Conservation (phyloP, 345 rosid genomes). For the Aquilaria malaccensis region DNA sequence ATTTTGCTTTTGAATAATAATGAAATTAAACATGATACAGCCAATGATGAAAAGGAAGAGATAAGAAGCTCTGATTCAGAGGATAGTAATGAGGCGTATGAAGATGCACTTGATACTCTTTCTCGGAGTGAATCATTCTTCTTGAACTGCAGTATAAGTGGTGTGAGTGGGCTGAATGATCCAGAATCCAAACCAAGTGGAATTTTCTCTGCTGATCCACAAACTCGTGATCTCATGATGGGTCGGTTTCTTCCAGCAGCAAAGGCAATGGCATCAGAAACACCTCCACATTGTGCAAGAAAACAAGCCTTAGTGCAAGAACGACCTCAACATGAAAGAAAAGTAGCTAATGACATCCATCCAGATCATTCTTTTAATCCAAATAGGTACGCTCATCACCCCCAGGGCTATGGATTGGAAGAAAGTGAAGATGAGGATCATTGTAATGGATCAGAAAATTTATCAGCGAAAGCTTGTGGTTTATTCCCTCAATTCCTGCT, state of each 20-base stretch:
- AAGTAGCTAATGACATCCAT: conserved; percentile 15
- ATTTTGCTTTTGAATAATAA: conserved; percentile 10
- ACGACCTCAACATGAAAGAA: conserved; percentile 23
- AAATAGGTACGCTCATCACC: conserved; percentile 19
- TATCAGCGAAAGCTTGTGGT: conserved; percentile 55
- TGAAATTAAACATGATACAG: conserved; percentile 15
- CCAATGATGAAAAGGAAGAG: conserved; percentile 25
- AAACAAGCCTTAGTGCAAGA: conserved; percentile 39
- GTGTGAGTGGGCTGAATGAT: conserved; percentile 48
- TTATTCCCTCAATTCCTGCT: conserved; percentile 64
- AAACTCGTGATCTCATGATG: conserved; percentile 76
- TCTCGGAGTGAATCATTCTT: conserved; percentile 51
- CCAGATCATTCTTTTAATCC: conserved; percentile 19
- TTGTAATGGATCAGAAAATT: conserved; percentile 19
- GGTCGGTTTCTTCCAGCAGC: conserved; percentile 92
- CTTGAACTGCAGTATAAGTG: conserved; percentile 54
- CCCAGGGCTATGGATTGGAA: conserved; percentile 17
- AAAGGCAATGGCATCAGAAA: conserved; percentile 75
- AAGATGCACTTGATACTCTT: conserved; percentile 49
- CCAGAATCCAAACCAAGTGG: conserved; percentile 40
- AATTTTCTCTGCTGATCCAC: conserved; percentile 41
- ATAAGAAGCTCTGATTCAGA: conserved; percentile 20
- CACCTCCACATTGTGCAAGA: conserved; percentile 37
- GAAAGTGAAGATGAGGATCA: conserved; percentile 54
- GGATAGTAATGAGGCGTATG: conserved; percentile 30